Base-by-base conservation (phyloP, 2,329 filamentous ascomycete genomes). In the Metarhizium humberi region DNA sequence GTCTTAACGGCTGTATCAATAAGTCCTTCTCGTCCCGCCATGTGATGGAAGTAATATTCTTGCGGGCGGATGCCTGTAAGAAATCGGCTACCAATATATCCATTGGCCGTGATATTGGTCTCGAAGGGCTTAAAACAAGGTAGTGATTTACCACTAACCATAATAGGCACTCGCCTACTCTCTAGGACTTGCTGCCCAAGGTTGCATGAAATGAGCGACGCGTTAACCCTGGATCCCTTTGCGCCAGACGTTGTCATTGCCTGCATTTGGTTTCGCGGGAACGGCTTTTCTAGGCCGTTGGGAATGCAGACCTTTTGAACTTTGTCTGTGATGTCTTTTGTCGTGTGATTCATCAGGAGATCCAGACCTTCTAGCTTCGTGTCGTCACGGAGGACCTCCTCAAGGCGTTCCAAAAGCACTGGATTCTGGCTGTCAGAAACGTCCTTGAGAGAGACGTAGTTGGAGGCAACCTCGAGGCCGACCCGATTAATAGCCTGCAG, bases 1-100 rank as follows among this genome's bases (percentile, higher is more conserved):
- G 94, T 99, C 75, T 99, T 99, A 70, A 99, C 94, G 60, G 94
- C 94, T 20, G 94, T 99, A 80, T 99, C 94, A 67, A 99, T 99
- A 61, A 99, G 77, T 78, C 94, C 94, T 79, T 99, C 95, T 74
- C 94, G 85, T 64, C 95, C 95, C 66, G 92, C 94, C 95, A 99
- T 99, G 71, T 95, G 91, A 81, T 99, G 94, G 78, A 99, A 99
- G 71, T 92, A 99, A 71, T 96, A 99, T 69, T 99, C 95, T 66
- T 99, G 94, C 4, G 94, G 94, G 54, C 92, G 85, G 58, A 99
- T 94, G 57, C 94, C 94, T 29, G 95, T 99, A 78, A 99, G 87
- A 81, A 99, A 99, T 69, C 94, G 90, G 66, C 95, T 90, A 51
- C 89, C 88, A 60, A 99, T 89, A 72, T 95, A 99, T 18, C 94